phyloP scores from a whole-genome alignment of 768 basidiomycete species.

The Psilocybe tampanensis region DNA sequence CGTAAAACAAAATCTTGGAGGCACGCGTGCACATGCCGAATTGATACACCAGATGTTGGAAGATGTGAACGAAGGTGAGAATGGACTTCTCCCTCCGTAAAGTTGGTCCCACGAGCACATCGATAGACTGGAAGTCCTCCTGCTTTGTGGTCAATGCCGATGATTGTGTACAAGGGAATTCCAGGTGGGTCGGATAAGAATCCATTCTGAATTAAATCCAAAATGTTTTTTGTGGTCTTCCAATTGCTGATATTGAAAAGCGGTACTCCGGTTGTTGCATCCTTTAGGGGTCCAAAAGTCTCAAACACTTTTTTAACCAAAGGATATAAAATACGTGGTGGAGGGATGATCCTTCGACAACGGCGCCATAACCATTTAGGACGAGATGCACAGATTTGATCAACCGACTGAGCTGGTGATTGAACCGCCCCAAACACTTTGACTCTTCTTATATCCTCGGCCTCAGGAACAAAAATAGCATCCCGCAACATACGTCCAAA shows the following conservation, averaged over 20 bases:
- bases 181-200: conserved; percentile 33
- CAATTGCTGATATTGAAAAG: conserved; percentile 33
- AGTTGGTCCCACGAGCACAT: conserved; percentile 32
- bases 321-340: conserved; percentile 28
- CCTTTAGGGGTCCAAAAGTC: conserved; percentile 34
- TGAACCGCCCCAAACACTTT: conserved; percentile 16
- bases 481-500: conserved; percentile 11
- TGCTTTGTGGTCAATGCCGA: conserved; percentile 23
- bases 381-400: not conserved
- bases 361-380: conserved; percentile 27
- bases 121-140: conserved; percentile 25
- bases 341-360: conserved; percentile 31
- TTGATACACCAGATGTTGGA: conserved; percentile 24
- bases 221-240: conserved; percentile 27
- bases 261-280: conserved; percentile 26
- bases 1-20: conserved; percentile 24
- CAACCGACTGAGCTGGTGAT: conserved; percentile 13
- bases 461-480: conserved; percentile 11
- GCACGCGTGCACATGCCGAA: conserved; percentile 21
- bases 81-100: conserved; percentile 37
- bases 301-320: conserved; percentile 27
- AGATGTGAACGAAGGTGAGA: conserved; percentile 22
- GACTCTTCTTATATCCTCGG: conserved; percentile 21
- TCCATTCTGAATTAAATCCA: conserved; percentile 26
- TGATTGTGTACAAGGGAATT: conserved; percentile 21